phyloP scores from a whole-genome alignment of 179 eudicot genomes.

The Spergularia azorica region DNA sequence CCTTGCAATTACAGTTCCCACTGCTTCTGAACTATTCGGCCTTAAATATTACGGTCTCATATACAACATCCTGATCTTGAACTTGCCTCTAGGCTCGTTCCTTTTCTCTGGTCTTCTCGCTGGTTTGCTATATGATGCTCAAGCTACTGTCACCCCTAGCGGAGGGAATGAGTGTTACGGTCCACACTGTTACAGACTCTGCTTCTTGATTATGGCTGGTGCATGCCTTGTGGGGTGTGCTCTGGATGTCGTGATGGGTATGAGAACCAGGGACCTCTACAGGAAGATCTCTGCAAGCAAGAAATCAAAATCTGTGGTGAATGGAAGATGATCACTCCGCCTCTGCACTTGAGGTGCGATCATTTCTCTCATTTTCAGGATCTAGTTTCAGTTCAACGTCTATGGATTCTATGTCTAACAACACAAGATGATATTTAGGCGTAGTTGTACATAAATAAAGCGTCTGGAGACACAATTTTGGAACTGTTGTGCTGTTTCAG shows the following conservation, averaged over 20 bases:
- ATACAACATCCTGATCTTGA: constrained; percentile 79
- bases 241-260: constrained; percentile 54
- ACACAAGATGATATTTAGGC: not conserved
- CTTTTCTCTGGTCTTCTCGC: constrained; percentile 92
- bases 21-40: constrained; percentile 92
- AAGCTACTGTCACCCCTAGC: constrained; percentile 64
- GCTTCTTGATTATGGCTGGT: constrained; percentile 72
- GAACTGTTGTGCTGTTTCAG: not conserved
- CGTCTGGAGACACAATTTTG: constrained; percentile 17
- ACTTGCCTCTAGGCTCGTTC: constrained; percentile 88
- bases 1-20: constrained; percentile 80
- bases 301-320: constrained; percentile 42
- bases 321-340: constrained; percentile 8
- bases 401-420: not conserved
- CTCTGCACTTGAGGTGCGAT: not conserved
- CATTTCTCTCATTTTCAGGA: constrained; percentile 2
- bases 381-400: not conserved
- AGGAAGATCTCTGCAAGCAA: constrained; percentile 53
- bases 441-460: constrained; percentile 16
- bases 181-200: constrained; percentile 79
- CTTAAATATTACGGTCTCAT: constrained; percentile 89
- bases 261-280: constrained; percentile 68
- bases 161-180: constrained; percentile 85
- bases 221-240: constrained; percentile 74
- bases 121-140: constrained; percentile 66